Evolutionary conservation across 352 stramenopile species (phyloP).

Genomic region (Achlya hypogyna): DNA sequence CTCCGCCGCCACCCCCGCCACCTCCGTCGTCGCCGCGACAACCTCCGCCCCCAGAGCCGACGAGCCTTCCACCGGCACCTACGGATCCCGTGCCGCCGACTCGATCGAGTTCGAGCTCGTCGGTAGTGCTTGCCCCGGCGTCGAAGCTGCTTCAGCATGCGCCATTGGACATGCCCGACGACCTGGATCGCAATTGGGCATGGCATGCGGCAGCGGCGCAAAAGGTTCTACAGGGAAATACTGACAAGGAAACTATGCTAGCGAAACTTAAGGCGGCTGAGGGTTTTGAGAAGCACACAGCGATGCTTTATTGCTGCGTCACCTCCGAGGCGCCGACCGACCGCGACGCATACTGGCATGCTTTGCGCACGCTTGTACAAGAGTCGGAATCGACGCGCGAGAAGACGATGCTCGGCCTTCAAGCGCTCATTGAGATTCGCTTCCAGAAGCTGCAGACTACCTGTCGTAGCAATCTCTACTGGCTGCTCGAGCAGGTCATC

Average conservation of each 20-base stretch:
- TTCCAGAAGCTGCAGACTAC: slow-evolving; percentile 68
- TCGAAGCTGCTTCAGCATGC: slow-evolving; percentile 68
- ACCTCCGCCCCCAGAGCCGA: background rate
- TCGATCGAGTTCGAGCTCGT: background rate
- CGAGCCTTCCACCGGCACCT: background rate
- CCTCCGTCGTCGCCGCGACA: background rate
- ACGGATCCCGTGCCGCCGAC: background rate
- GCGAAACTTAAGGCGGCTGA: slow-evolving; percentile 38
- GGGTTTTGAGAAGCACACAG: slow-evolving; percentile 68
- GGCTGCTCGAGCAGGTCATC: slow-evolving; percentile 72
- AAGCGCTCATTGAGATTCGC: slow-evolving; percentile 77
- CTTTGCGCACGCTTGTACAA: background rate
- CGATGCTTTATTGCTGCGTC: slow-evolving; percentile 70
- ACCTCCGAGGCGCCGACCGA: slow-evolving; percentile 41
- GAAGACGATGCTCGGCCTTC: slow-evolving; percentile 42
- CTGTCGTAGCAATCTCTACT: slow-evolving; percentile 69
- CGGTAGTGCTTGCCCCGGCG: slow-evolving; percentile 26
- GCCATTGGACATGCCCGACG: slow-evolving; percentile 62
- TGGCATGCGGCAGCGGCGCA: slow-evolving; percentile 81
- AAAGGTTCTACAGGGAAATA: slow-evolving; percentile 55
- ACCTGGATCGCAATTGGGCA: slow-evolving; percentile 81
- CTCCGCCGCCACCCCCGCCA: background rate
- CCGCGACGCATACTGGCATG: slow-evolving; percentile 60
- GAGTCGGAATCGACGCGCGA: background rate
- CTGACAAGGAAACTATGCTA: slow-evolving; percentile 46